Evolutionary conservation across 441 rosid species (phyloP).

Genomic region (Raphanus hybrid): DNA sequence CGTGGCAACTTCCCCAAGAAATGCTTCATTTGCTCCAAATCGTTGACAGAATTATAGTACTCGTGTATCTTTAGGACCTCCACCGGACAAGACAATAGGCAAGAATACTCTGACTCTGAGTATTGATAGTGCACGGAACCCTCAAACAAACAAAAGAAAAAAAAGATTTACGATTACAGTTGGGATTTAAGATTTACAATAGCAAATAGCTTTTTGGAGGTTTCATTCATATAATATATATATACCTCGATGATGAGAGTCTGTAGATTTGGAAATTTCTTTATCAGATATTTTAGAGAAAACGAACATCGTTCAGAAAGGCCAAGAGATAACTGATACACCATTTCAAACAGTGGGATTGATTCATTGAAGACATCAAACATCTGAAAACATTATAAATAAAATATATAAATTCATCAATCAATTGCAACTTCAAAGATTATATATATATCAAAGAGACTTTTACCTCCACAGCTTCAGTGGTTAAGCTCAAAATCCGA

Average conservation of each 20-base stretch:
- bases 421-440: not conserved
- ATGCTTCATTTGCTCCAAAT: not conserved
- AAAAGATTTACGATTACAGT: not conserved
- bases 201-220: too few relatives aligned
- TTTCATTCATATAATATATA: not conserved
- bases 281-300: not conserved
- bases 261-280: constrained; percentile 16
- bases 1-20: not conserved
- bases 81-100: not conserved
- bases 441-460: not conserved
- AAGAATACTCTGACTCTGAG: not conserved
- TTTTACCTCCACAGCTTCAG: not conserved
- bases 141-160: not conserved
- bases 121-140: not conserved
- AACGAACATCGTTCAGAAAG: not conserved
- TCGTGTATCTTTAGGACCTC: constrained; percentile 9
- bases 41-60: not conserved
- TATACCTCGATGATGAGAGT: constrained; percentile 19
- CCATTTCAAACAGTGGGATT: constrained; percentile 4
- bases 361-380: not conserved
- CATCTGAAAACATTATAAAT: constrained; percentile 17
- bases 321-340: not conserved
- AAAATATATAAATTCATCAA: not conserved
- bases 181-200: too few relatives aligned
- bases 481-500: not conserved